Percentiles rank a stretch among this genome's conserved stretches.
Evolutionary conservation across 345 rosid genomes (phyloP).

Genomic region (Brassica rapa): DNA sequence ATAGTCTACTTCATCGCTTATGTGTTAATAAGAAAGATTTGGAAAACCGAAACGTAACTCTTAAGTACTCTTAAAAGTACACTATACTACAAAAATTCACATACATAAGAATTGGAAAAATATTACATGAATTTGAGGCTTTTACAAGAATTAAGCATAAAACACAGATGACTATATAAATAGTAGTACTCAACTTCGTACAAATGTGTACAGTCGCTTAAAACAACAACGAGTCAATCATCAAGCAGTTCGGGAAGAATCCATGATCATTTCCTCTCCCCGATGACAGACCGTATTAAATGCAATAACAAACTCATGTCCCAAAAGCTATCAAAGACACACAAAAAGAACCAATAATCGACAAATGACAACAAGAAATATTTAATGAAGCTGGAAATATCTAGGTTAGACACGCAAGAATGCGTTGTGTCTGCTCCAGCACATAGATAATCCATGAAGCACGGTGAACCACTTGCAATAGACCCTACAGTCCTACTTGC

Average conservation of each 20-base stretch:
- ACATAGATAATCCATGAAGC: slow-evolving; percentile 4
- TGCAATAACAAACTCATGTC: slow-evolving; percentile 10
- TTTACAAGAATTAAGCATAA: background rate
- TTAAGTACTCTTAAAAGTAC: background rate
- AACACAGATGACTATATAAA: background rate
- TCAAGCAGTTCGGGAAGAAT: slow-evolving; percentile 1
- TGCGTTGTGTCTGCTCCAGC: slow-evolving; percentile 4
- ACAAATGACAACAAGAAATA: background rate
- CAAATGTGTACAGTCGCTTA: background rate
- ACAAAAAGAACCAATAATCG: background rate
- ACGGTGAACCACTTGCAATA: slow-evolving; percentile 4
- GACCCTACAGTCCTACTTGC: slow-evolving; percentile 5
- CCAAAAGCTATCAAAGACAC: background rate
- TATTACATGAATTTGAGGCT: no score
- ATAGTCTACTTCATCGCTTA: background rate
- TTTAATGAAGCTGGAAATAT: background rate
- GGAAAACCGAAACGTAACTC: background rate
- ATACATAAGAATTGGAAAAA: background rate
- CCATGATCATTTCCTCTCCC: background rate
- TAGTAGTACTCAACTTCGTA: slow-evolving; percentile 1
- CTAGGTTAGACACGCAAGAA: background rate
- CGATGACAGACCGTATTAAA: background rate
- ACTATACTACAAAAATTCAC: background rate
- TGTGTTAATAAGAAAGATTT: background rate
- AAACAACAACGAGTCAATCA: background rate